Conservation (phyloP, 805 yeast genomes). For the Clavispora santaluciae region DNA sequence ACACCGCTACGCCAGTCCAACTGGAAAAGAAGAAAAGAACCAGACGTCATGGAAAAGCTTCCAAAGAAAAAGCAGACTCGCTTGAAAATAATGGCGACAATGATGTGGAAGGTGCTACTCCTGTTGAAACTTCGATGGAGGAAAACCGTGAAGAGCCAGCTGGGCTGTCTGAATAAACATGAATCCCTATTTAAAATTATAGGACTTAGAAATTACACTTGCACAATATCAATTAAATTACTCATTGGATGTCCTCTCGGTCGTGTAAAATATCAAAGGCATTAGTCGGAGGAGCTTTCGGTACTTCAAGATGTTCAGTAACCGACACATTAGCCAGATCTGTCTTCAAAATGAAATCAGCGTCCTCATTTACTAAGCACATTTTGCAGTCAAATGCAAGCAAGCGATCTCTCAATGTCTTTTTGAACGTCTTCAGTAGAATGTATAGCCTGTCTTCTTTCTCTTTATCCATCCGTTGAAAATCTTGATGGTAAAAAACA, state of each 20-base stretch:
- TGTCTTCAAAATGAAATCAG: constrained; percentile 12
- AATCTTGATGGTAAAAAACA: constrained; percentile 35
- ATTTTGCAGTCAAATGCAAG: constrained; percentile 48
- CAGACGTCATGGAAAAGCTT: constrained; percentile 11
- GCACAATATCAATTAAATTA: neutral
- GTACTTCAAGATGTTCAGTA: neutral
- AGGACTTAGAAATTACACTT: neutral
- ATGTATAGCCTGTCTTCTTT: constrained; percentile 40
- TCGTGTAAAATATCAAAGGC: neutral
- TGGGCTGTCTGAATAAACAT: neutral
- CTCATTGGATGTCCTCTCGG: neutral
- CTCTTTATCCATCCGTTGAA: constrained; percentile 28
- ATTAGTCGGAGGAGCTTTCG: neutral
- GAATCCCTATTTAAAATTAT: neutral
- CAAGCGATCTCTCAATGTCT: constrained; percentile 31
- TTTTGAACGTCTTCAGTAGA: constrained; percentile 33
- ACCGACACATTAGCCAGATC: constrained; percentile 8
- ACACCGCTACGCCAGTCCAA: neutral
- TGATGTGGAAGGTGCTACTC: neutral
- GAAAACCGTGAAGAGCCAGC: neutral
- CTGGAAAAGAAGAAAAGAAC: constrained; percentile 11
- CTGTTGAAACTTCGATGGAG: neutral
- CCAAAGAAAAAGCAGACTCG: neutral
- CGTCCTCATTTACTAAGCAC: constrained; percentile 36
- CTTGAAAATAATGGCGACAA: constrained; percentile 1